Base-by-base conservation (phyloP, 129 eudicot species). In the Saposhnikovia divaricata region DNA sequence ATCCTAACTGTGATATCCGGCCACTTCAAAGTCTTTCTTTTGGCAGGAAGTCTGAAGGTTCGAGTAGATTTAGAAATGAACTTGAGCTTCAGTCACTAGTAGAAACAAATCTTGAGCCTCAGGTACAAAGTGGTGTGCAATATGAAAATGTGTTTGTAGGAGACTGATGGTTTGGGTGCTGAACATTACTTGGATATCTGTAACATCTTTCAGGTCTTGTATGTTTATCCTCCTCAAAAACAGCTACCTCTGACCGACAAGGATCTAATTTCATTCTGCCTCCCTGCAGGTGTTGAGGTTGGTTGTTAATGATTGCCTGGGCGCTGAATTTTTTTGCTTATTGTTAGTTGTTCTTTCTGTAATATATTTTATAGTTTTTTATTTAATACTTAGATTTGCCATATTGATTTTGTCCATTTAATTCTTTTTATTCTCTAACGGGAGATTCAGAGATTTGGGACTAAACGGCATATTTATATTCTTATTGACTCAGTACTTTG, bases 251-350 rank as follows among this genome's bases (percentile, higher is more conserved):
- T 96, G 40, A 88, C 87, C 76, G 89, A 90, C 74, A 92, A 89
- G 88, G 99, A 96, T 92, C 99, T 96, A 63, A 93, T 96, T 77
- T 96, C 99, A 23, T 96, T 90, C 90, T 96, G 99, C 90, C 93
- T 96, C 83, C 99, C 99, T 74, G 97, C 93, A 28, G 99, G 99
- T 71, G 85, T 92, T 51, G 99, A 96, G 99, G 99, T 96, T 72
- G 77, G 88, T 31, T 82, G 34, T 47, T 63, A 50, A 37, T 44
- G 77, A 65, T 47, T 73, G 48, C 80, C 9, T 34, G 13, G 15
- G 11, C 2, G 1, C 31, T 66, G 40, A 14, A 3, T 42, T 13
- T 0, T 73, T 11, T 46, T 13, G 31, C 46, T 27, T 39, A 23
- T 51, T 13, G 27, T 48, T 50, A 27, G 44, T 28, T 4, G 69